phyloP scores from a whole-genome alignment of 2,329 filamentous ascomycete genomes.

The Monosporascus sp. region DNA sequence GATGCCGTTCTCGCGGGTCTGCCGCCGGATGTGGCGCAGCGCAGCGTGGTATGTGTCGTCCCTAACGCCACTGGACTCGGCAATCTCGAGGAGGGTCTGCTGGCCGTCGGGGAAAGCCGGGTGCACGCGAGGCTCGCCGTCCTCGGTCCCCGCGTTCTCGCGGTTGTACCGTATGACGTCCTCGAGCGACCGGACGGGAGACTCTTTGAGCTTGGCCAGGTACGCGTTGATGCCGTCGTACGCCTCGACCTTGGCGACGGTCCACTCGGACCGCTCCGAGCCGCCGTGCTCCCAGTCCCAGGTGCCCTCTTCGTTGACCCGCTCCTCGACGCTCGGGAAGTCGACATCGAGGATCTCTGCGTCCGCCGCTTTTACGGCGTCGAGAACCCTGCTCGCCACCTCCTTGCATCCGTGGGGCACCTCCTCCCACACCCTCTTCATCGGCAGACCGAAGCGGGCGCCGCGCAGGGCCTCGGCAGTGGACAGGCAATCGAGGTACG shows the following conservation, averaged over 20 bases:
- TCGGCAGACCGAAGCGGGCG: conserved; percentile 65
- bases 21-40: conserved; percentile 53
- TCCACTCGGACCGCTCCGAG: conserved; percentile 70
- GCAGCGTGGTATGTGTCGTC: conserved; percentile 65
- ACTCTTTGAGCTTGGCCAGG: conserved; percentile 58
- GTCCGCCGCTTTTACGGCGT: conserved; percentile 53
- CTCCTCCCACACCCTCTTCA: conserved; percentile 61
- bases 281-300: conserved; percentile 72
- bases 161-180: conserved; percentile 63
- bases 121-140: conserved; percentile 52
- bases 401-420: conserved; percentile 33
- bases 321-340: conserved; percentile 54
- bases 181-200: conserved; percentile 51
- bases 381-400: conserved; percentile 49
- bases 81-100: conserved; percentile 61
- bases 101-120: conserved; percentile 67
- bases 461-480: conserved; percentile 49
- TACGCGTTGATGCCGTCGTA: conserved; percentile 59
- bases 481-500: conserved; percentile 54
- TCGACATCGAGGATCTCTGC: conserved; percentile 66
- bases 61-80: conserved; percentile 54
- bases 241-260: conserved; percentile 66
- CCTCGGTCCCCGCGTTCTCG: conserved; percentile 61
- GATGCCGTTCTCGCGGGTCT: conserved; percentile 58
- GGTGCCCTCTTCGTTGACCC: conserved; percentile 56